A percentile compares a stretch with the other conserved stretches of the same genome.
These are phyloP conservation scores for Dioscorea zingiberensis DNA, from an alignment of 106 monocot species.

Conservation along the genomic window DNA sequence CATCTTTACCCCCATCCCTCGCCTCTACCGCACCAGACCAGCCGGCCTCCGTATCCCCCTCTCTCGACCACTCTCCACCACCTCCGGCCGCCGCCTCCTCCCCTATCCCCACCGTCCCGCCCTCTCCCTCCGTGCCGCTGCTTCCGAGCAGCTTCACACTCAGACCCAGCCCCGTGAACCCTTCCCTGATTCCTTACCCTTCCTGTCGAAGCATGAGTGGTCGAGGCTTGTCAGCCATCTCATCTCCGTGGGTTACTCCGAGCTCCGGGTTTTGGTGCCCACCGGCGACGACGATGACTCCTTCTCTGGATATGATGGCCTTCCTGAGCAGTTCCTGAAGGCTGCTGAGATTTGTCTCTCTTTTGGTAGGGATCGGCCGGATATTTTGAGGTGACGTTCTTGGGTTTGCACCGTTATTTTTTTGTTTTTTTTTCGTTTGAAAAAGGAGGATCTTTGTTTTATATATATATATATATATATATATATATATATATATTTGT, in stretches of 20 bases:
- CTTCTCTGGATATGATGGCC: slow-evolving; percentile 9
- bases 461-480: too few species aligned
- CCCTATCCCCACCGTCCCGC: not conserved
- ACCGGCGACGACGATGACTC: slow-evolving; percentile 23
- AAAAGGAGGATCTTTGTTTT: not conserved
- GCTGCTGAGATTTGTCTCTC: slow-evolving; percentile 36
- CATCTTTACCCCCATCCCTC: slow-evolving; percentile 43
- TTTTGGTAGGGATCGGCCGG: slow-evolving; percentile 60
- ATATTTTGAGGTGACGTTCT: slow-evolving; percentile 45
- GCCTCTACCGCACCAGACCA: slow-evolving; percentile 18
- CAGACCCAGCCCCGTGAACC: slow-evolving; percentile 1
- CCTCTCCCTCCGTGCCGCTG: not conserved
- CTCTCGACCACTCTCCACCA: not conserved
- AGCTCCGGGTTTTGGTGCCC: not conserved
- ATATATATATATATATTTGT: too few species aligned
- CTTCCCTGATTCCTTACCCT: not conserved
- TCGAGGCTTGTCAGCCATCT: slow-evolving; percentile 49
- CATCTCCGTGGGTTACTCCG: slow-evolving; percentile 20
- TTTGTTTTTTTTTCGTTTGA: not conserved
- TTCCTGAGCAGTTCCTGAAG: slow-evolving; percentile 47
- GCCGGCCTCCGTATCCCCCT: slow-evolving; percentile 29
- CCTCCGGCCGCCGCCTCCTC: slow-evolving; percentile 1
- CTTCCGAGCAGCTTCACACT: slow-evolving; percentile 16
- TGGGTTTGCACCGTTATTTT: not conserved
- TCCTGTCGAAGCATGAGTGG: slow-evolving; percentile 62